phyloP scores from a whole-genome alignment of 2,329 filamentous ascomycete genomes.

The Magnaporthiopsis incrustans region DNA sequence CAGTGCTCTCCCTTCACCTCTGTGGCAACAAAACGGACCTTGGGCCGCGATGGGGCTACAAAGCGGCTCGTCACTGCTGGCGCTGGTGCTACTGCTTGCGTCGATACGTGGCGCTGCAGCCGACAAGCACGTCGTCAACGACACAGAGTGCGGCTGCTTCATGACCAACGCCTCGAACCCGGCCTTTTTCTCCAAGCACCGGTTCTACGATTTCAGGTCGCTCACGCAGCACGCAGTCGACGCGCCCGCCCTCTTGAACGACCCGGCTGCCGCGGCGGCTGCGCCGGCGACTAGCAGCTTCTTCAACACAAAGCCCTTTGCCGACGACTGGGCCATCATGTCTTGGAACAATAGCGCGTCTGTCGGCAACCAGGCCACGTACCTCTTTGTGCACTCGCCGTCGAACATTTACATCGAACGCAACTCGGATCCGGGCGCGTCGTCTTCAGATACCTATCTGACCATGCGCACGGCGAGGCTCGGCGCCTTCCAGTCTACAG shows the following conservation, averaged over 20 bases:
- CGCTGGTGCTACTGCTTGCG: not conserved
- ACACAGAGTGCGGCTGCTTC: slow-evolving; percentile 37
- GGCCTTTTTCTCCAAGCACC: slow-evolving; percentile 35
- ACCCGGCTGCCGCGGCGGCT: slow-evolving; percentile 6
- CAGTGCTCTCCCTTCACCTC: not conserved
- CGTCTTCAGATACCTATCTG: slow-evolving; percentile 10
- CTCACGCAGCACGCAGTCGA: slow-evolving; percentile 29
- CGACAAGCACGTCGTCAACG: slow-evolving; percentile 9
- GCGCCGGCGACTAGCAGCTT: slow-evolving; percentile 29
- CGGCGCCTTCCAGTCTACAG: slow-evolving; percentile 18
- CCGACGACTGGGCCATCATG: slow-evolving; percentile 23
- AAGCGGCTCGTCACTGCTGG: not conserved
- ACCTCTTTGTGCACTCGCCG: slow-evolving; percentile 29
- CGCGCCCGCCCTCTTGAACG: slow-evolving; percentile 13
- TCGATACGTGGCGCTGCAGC: not conserved
- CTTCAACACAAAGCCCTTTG: slow-evolving; percentile 24
- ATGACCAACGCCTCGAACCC: slow-evolving; percentile 36
- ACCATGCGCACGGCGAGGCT: slow-evolving; percentile 15
- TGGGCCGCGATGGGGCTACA: not conserved
- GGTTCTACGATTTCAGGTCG: slow-evolving; percentile 42
- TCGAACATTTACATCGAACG: slow-evolving; percentile 33
- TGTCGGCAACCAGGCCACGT: slow-evolving; percentile 21
- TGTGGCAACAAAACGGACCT: too few species aligned
- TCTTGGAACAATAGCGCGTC: slow-evolving; percentile 14
- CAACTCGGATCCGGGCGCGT: slow-evolving; percentile 21